Evolutionary conservation across 1,284 basidiomycete genomes (phyloP).

Genomic region (Gomphus bonarii): DNA sequence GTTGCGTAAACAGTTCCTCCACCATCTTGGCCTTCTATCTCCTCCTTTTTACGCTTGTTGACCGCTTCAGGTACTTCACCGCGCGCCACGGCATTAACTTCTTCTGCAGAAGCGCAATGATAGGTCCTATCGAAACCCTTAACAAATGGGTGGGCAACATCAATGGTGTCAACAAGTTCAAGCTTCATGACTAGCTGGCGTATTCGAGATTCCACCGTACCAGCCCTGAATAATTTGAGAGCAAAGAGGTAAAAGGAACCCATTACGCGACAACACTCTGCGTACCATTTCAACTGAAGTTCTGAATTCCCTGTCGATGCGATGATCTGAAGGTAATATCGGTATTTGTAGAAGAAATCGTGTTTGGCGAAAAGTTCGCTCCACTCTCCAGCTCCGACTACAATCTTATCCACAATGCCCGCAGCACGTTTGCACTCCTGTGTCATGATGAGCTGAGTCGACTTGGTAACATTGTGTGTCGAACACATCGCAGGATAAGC

Average conservation of each 20-base stretch:
- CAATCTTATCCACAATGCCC: slow-evolving; percentile 88
- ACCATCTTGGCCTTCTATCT: slow-evolving; percentile 70
- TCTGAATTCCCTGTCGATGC: slow-evolving; percentile 81
- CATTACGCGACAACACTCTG: slow-evolving; percentile 13
- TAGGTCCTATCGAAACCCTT: slow-evolving; percentile 88
- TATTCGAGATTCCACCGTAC: slow-evolving; percentile 95
- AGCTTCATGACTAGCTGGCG: slow-evolving; percentile 96
- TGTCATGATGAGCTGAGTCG: slow-evolving; percentile 94
- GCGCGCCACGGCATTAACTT: slow-evolving; percentile 83
- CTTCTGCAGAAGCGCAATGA: slow-evolving; percentile 78
- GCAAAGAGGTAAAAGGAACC: not conserved
- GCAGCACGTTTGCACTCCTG: slow-evolving; percentile 92
- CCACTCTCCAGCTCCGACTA: slow-evolving; percentile 82
- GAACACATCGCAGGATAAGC: slow-evolving; percentile 99
- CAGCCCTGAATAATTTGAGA: slow-evolving; percentile 45
- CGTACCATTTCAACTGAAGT: slow-evolving; percentile 90
- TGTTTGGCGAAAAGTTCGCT: slow-evolving; percentile 87
- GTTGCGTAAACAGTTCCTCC: slow-evolving; percentile 81
- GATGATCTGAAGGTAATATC: slow-evolving; percentile 97
- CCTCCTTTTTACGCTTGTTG: slow-evolving; percentile 67
- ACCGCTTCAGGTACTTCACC: slow-evolving; percentile 74
- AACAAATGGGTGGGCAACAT: slow-evolving; percentile 90
- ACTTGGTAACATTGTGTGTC: slow-evolving; percentile 94
- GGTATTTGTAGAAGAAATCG: slow-evolving; percentile 96
- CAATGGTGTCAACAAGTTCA: slow-evolving; percentile 87